These are phyloP conservation scores for Fonsecaea monophora DNA, from an alignment of 2,329 filamentous ascomycete genomes.

Conservation along the genomic window DNA sequence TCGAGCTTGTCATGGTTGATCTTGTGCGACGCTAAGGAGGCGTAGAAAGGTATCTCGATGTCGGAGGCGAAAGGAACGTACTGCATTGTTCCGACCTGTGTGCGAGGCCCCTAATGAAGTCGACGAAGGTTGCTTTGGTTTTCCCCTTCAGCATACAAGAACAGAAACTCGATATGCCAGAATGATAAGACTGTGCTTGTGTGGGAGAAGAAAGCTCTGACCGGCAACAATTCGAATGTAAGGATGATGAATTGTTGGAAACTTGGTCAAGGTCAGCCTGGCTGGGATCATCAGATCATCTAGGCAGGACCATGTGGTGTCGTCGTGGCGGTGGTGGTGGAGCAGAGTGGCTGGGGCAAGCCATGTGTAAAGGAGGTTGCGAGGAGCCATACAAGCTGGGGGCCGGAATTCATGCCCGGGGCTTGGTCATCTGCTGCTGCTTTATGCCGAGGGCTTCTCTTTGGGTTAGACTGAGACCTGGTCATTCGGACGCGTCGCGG, in stretches of 20 bases:
- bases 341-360: not conserved
- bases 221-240: not conserved
- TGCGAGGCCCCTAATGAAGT: not conserved
- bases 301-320: not conserved
- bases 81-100: slow-evolving; percentile 56
- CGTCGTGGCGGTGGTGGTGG: not conserved
- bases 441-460: not conserved
- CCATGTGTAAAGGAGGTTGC: too few relatives aligned
- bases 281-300: not conserved
- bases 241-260: not conserved
- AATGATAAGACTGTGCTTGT: not conserved
- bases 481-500: slow-evolving; percentile 15
- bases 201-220: not conserved
- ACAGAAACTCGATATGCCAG: not conserved
- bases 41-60: slow-evolving; percentile 95
- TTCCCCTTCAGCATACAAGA: not conserved
- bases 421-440: not conserved
- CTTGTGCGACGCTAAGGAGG: slow-evolving; percentile 87
- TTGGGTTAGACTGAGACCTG: not conserved
- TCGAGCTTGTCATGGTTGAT: slow-evolving; percentile 97
- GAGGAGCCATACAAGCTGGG: not conserved
- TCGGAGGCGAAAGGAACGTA: slow-evolving; percentile 93
- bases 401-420: not conserved
- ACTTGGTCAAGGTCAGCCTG: not conserved
- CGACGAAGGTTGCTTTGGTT: not conserved